Evolutionary conservation across 495 filamentous ascomycete species (phyloP), one percentile per base, ranked within the genome.

Genomic region (Podospora pseudopauciseta): DNA sequence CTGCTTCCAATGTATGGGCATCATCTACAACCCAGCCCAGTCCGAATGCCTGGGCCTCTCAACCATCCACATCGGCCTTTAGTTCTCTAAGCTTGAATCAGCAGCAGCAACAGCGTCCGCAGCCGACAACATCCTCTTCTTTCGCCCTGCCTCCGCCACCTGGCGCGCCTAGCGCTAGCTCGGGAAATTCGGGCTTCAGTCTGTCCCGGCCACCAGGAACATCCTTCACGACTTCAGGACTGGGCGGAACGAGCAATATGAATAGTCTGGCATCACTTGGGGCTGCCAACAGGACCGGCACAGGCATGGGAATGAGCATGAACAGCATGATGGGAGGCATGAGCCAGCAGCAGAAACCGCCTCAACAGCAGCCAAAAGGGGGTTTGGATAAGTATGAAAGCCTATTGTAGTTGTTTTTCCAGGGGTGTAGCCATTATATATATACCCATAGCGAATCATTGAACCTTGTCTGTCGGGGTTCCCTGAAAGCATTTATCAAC

Each of bases 371-470:
- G 59, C 75, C 72, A 65, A 67, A 56, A 91, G 90, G 7, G 27
- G 61, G 61, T n/a, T 79, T 96, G 74, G 91, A 92, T 76, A 90
- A 89, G 72, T 96, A 92, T 72, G 89, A 92, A 72, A 95, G 92
- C 77, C 80, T 96, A 71, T 74, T 96, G 67, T 96, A 68, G 75
- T 78, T 30, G 53, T 4, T 63, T 54, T 16, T 15, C n/a, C 20
- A 28, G 1, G 20, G n/a, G 53, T 66, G 39, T 49, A 49, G 30
- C 18, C 9, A 49, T 49, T 49, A 2, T 49, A 11, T 49, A 11
- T 49, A 49, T 49, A 32, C 28, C 28, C 34, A 49, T 23, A 27
- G 60, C 26, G 27, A 62, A 39, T 26, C 60, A 62, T 32, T 16
- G 15, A 11, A 49, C 6, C 9, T 11, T 16, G 5, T 11, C 39